Base-by-base conservation (phyloP, 202 grass and related monocot genomes). In the Schoenoplectus tabernaemontani region DNA sequence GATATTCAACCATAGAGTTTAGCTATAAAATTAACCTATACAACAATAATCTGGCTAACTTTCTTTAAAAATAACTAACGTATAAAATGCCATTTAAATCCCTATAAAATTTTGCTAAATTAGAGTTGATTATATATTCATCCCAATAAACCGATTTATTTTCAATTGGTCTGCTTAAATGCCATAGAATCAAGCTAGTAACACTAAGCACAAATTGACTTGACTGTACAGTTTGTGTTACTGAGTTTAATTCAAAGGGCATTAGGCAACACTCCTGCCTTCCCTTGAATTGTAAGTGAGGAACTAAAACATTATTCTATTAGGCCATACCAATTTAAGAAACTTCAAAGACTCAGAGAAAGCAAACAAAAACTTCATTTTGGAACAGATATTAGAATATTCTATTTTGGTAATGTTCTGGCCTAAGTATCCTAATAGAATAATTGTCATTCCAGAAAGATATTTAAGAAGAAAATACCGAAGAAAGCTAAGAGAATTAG, bases 371-470 rank as follows among this genome's bases (percentile, higher is more conserved):
- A 34, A n/a, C 53, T 70, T 74, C 44, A 53, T 53, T 53, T 33
- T 51, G 24, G 33, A 74, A 50, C 5, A 48, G 48, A 71, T 28
- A 30, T 36, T 20, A 74, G 17, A 36, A 1, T 34, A n/a, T 54
- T 75, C 46, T 75, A 75, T 75, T 75, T 53, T 36, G 15, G 46
- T 4, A 48, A 72, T 72, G 23, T 42, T 72, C 42, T 33, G n/a
- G 23, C 43, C 16, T 30, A 50, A 20, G 44, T n/a, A 34, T 19
- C 76, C 57, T 44, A 78, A 58, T 78, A 26, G 76, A 44, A 41
- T 39, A 10, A 77, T 15, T 28, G 6, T n/a, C 1, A 20, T 59
- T 39, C 6, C 74, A n/a, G n/a, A n/a, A n/a, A n/a, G n/a, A n/a
- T n/a, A n/a, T n/a, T n/a, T n/a, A 8, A 22, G 24, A 34, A 78